Base-by-base conservation (phyloP, 2,329 filamentous ascomycete genomes). In the Coniella lustricola region DNA sequence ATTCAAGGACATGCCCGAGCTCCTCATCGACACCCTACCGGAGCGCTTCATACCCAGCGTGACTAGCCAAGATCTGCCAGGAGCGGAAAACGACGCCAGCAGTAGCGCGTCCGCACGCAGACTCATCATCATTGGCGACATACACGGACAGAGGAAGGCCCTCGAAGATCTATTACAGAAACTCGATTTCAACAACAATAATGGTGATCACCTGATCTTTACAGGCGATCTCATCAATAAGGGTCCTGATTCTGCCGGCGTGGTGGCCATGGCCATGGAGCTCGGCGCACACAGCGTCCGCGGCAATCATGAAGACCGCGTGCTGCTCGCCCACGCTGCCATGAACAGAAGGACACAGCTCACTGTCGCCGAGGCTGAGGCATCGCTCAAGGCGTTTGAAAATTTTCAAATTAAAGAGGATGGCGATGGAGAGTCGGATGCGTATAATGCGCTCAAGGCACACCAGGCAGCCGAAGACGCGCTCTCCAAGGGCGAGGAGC, bases 231-330 rank as follows among this genome's bases (percentile, higher is more conserved):
- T 91, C 62, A 76, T 97, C 57, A 83, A 83, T 61, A 95, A 95
- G 67, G 90, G 91, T 0, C 89, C 90, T 10, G 83, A 95, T 66
- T 91, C 87, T 29, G 60, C 75, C 1, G 88, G 84, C 33, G 87
- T 95, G 1, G 74, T 97, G 41, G 79, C 85, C 50, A 73, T 90
- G 36, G 84, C 88, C 33, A 85, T 89, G 63, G 67, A 77, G 13
- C 68, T 91, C 33, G 78, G 79, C 44, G 90, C 91, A 18, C 87
- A 84, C 25, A 87, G 82, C 54, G 89, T 97, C 8, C 83, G 91
- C 44, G 93, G 93, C 16, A 96, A 96, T 67, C 87, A 95, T 67
- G 93, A 98, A 63, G 90, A 97, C 63, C 77, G 82, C 18, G 74
- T 96, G 17, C 74, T 97, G n/a, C 74, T 84, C 8, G 76, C 82